Percentiles rank a stretch among this genome's conserved stretches.
phyloP scores from a whole-genome alignment of 2,329 filamentous ascomycete genomes.

The Colletotrichum zoysiae region DNA sequence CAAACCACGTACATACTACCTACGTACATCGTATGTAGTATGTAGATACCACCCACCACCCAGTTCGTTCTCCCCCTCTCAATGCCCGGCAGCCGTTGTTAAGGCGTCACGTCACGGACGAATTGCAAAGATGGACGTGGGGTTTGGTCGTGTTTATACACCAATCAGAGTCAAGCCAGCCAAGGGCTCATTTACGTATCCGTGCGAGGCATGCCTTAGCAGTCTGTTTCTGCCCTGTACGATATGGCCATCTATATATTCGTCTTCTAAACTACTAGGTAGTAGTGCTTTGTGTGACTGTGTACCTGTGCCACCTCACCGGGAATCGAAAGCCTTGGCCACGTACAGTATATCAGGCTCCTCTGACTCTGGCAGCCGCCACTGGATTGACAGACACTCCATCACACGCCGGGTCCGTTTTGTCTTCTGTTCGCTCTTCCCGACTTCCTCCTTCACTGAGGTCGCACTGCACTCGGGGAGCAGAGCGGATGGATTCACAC shows the following conservation, averaged over 20 bases:
- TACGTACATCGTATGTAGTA: too few species aligned
- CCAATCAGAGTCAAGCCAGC: neutral
- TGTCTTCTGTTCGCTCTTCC: constrained; percentile 2
- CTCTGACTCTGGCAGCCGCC: neutral
- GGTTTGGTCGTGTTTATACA: constrained; percentile 18
- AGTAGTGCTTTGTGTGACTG: neutral
- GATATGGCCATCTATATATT: too few species aligned
- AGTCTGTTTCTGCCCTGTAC: neutral
- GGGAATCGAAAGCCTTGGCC: neutral
- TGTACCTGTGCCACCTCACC: neutral
- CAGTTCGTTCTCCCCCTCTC: too few species aligned
- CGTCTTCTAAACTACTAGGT: too few species aligned
- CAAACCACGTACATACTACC: too few species aligned
- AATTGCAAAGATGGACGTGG: neutral
- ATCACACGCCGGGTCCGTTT: neutral
- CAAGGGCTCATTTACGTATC: neutral
- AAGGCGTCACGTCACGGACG: neutral
- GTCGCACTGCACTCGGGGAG: neutral
- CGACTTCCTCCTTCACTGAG: neutral
- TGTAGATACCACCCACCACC: too few species aligned
- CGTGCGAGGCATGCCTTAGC: neutral
- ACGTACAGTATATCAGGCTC: neutral
- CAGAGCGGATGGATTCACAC: too few species aligned
- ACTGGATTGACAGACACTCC: too few species aligned
- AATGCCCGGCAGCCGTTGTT: neutral